Evolutionary conservation across 2,329 filamentous ascomycete genomes (phyloP).

Genomic region (Trichoderma sp.): DNA sequence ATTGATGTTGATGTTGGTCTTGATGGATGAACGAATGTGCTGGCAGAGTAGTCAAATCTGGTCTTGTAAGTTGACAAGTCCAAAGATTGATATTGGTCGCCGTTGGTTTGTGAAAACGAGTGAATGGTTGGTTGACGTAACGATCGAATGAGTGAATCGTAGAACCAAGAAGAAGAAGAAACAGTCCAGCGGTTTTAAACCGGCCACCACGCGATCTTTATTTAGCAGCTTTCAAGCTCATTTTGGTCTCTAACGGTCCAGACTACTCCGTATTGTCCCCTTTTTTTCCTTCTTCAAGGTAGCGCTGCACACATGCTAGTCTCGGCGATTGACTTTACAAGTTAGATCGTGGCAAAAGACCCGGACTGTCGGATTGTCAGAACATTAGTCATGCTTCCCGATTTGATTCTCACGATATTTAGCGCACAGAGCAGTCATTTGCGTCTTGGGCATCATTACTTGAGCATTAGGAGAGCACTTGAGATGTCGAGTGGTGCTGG

Average conservation of each 20-base stretch:
- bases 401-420: not conserved
- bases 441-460: not conserved
- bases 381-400: not conserved
- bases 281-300: not conserved
- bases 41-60: not conserved
- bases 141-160: not conserved
- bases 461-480: not conserved
- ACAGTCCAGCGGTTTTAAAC: not conserved
- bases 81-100: not conserved
- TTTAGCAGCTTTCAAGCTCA: not conserved
- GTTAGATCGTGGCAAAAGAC: not conserved
- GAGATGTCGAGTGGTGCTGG: not conserved
- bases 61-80: not conserved
- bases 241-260: not conserved
- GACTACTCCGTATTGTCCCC: not conserved
- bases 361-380: not conserved
- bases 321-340: constrained; percentile 12
- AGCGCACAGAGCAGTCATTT: not conserved
- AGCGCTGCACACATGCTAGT: constrained; percentile 3
- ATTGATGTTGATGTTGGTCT: not conserved
- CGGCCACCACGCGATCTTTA: not conserved
- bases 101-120: not conserved
- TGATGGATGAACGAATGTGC: not conserved
- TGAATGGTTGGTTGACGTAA: not conserved
- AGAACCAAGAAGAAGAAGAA: not conserved